These are phyloP conservation scores for Aureobasidium uvarum DNA, from an alignment of 2,329 filamentous ascomycete species.

Conservation along the genomic window DNA sequence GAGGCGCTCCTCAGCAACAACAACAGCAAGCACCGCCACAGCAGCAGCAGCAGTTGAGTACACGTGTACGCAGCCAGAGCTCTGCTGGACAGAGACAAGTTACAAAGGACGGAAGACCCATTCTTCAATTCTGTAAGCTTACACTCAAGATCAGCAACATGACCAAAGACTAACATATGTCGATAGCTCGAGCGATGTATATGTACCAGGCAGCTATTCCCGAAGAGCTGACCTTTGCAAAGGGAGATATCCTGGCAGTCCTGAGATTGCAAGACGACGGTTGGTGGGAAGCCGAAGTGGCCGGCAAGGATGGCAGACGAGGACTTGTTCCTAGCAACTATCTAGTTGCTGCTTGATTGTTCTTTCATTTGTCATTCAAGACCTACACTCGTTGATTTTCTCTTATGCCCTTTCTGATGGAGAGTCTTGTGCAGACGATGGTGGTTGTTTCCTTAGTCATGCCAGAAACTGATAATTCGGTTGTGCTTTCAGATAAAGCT, in stretches of 20 bases:
- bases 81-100: slow-evolving; percentile 82
- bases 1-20: slow-evolving; percentile 7
- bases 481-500: background rate
- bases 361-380: background rate
- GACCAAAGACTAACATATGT: slow-evolving; percentile 25
- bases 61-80: slow-evolving; percentile 70
- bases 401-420: background rate
- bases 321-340: slow-evolving; percentile 68
- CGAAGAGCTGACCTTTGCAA: slow-evolving; percentile 87
- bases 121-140: slow-evolving; percentile 88
- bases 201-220: slow-evolving; percentile 92
- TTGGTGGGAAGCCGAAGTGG: slow-evolving; percentile 98
- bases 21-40: background rate
- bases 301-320: slow-evolving; percentile 57
- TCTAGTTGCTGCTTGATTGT: slow-evolving; percentile 28
- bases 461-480: background rate
- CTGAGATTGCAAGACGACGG: slow-evolving; percentile 92
- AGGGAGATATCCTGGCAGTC: slow-evolving; percentile 87
- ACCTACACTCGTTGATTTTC: background rate
- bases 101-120: slow-evolving; percentile 79
- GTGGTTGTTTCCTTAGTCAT: background rate
- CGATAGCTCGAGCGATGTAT: slow-evolving; percentile 83
- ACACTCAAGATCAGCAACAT: background rate
- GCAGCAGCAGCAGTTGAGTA: slow-evolving; percentile 36
- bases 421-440: background rate